phyloP scores from a whole-genome alignment of 129 eudicot genomes.

The Dittrichia graveolens region DNA sequence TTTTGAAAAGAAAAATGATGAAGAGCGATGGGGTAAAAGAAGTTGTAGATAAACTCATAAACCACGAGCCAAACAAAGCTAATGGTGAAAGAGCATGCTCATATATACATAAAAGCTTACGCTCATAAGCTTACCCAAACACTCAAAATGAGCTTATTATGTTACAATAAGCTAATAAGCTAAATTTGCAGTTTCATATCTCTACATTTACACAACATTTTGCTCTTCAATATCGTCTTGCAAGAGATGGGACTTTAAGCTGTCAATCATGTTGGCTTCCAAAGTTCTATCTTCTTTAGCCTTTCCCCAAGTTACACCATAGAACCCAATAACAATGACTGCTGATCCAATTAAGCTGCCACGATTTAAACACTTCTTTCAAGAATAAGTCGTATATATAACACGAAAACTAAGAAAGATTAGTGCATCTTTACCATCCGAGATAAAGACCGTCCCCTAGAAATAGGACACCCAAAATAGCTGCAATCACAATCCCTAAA shows the following conservation, averaged over 20 bases:
- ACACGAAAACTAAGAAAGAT: not conserved
- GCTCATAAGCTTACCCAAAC: too few species aligned
- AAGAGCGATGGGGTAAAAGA: too few species aligned
- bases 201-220: not conserved
- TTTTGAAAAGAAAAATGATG: too few species aligned
- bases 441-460: conserved; percentile 51
- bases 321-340: conserved; percentile 54
- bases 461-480: conserved; percentile 40
- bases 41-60: too few species aligned
- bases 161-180: too few species aligned
- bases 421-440: conserved; percentile 48
- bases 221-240: conserved; percentile 21
- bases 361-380: not conserved
- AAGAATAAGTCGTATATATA: not conserved
- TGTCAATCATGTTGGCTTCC: conserved; percentile 4
- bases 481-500: conserved; percentile 57
- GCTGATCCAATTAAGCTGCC: conserved; percentile 55
- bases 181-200: not conserved
- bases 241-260: conserved; percentile 37
- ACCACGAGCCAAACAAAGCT: too few species aligned
- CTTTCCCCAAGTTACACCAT: conserved; percentile 60
- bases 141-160: too few species aligned
- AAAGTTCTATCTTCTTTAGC: conserved; percentile 43
- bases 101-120: too few species aligned
- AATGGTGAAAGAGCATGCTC: too few species aligned